These are phyloP conservation scores for Herpotrichia juniperi DNA, from an alignment of 2,329 filamentous ascomycete genomes.

Conservation along the genomic window DNA sequence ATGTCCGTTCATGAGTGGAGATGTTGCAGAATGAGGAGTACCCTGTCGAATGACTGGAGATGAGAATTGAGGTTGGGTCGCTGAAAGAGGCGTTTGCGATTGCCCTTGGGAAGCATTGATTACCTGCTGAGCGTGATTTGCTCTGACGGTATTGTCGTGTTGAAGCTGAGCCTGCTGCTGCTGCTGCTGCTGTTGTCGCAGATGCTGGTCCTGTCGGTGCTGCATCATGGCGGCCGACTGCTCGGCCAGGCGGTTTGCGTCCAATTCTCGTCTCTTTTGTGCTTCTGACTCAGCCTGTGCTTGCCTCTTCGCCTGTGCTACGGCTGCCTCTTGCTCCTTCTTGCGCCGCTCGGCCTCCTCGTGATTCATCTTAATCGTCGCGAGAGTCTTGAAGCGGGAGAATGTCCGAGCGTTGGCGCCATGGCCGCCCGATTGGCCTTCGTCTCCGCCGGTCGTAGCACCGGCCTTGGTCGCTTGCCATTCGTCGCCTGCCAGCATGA, in stretches of 20 bases:
- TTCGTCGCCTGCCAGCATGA: constrained; percentile 92
- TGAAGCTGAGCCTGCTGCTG: constrained; percentile 49
- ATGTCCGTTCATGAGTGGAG: constrained; percentile 45
- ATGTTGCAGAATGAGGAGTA: constrained; percentile 52
- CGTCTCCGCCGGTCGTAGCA: constrained; percentile 67
- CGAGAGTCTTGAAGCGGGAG: constrained; percentile 89
- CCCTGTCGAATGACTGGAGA: constrained; percentile 64
- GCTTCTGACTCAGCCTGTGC: constrained; percentile 34
- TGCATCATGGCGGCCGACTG: constrained; percentile 23
- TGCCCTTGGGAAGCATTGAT: constrained; percentile 23
- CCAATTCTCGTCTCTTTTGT: constrained; percentile 41
- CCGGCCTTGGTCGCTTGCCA: constrained; percentile 67
- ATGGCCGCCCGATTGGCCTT: constrained; percentile 64
- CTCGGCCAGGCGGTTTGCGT: constrained; percentile 33
- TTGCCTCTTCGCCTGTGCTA: constrained; percentile 47
- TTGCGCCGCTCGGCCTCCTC: constrained; percentile 68
- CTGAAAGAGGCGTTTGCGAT: constrained; percentile 57
- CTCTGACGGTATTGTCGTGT: constrained; percentile 40
- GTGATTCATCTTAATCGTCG: constrained; percentile 79
- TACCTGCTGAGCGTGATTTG: constrained; percentile 42
- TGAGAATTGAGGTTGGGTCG: constrained; percentile 65
- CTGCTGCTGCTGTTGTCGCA: constrained; percentile 59
- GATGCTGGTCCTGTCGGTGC: constrained; percentile 33
- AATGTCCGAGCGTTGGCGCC: constrained; percentile 84
- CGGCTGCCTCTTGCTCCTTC: constrained; percentile 56